A percentile compares a stretch with the other conserved stretches of the same genome.
Evolutionary conservation across 1,139 yeast genomes (phyloP).

Genomic region (Debaryomyces coudertii): DNA sequence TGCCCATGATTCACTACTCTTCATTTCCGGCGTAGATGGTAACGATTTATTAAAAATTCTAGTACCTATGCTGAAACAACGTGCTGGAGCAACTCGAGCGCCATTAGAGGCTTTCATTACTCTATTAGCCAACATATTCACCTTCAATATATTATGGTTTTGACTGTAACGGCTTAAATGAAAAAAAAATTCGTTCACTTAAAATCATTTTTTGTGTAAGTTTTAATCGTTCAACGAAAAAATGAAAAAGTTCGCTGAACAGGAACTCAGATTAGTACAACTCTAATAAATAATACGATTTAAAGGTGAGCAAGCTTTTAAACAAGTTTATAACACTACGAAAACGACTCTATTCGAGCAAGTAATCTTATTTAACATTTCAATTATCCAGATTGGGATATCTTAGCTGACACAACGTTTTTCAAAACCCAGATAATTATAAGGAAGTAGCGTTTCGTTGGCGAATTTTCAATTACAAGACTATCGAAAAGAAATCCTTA

Average conservation of each 20-base stretch:
- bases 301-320: background rate
- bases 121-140: slow-evolving; percentile 6
- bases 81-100: background rate
- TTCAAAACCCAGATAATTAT: background rate
- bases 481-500: background rate
- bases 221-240: slow-evolving; percentile 3
- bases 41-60: slow-evolving; percentile 12
- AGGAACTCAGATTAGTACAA: background rate
- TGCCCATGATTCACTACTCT: slow-evolving; percentile 33
- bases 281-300: background rate
- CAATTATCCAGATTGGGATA: background rate
- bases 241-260: slow-evolving; percentile 7
- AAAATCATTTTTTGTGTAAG: slow-evolving; percentile 9
- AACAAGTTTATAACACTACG: background rate
- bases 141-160: background rate
- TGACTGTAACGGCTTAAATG: background rate
- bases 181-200: slow-evolving; percentile 2
- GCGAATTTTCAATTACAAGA: background rate
- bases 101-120: background rate
- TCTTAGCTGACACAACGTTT: background rate
- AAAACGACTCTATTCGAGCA: background rate
- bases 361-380: background rate
- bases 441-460: slow-evolving; percentile 1
- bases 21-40: slow-evolving; percentile 41
- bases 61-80: slow-evolving; percentile 3